Conservation (phyloP, 257 asterid species). For the Nicotiana obtusifolia region DNA sequence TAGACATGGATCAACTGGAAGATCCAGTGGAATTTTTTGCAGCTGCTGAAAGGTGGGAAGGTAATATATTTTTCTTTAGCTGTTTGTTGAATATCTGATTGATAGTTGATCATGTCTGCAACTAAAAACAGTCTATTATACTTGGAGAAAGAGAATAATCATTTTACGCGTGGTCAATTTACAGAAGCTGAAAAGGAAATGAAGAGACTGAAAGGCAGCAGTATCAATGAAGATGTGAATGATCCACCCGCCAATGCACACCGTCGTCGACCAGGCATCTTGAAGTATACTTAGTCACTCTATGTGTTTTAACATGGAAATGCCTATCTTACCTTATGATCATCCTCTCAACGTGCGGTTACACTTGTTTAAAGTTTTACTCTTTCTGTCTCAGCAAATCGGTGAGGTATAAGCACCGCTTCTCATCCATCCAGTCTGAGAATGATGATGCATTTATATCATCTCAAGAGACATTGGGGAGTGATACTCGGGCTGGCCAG, state of each 20-base stretch:
- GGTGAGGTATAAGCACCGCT: constrained; percentile 46
- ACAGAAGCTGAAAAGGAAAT: constrained; percentile 77
- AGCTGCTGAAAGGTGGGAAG: constrained; percentile 57
- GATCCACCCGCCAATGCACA: constrained; percentile 37
- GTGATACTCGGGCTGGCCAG: constrained; percentile 27
- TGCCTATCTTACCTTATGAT: background rate
- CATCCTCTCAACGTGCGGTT: background rate
- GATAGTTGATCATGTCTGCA: background rate
- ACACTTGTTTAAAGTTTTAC: background rate
- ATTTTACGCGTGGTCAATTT: constrained; percentile 6
- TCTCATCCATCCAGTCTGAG: constrained; percentile 31
- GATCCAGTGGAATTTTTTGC: constrained; percentile 72
- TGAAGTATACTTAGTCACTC: constrained; percentile 43
- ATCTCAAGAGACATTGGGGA: constrained; percentile 40
- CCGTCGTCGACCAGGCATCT: constrained; percentile 59
- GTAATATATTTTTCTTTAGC: constrained; percentile 32
- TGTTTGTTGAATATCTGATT: background rate
- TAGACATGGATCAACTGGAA: constrained; percentile 38
- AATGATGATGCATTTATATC: constrained; percentile 33
- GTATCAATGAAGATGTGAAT: constrained; percentile 23
- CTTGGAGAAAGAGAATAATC: background rate
- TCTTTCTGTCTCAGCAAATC: constrained; percentile 43
- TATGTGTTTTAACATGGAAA: background rate
- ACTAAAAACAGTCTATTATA: background rate
- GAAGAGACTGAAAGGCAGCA: constrained; percentile 53